Evolutionary conservation across 2,329 filamentous ascomycete species (phyloP), one percentile per base, ranked within the genome.

Genomic region (Periconia sp.): DNA sequence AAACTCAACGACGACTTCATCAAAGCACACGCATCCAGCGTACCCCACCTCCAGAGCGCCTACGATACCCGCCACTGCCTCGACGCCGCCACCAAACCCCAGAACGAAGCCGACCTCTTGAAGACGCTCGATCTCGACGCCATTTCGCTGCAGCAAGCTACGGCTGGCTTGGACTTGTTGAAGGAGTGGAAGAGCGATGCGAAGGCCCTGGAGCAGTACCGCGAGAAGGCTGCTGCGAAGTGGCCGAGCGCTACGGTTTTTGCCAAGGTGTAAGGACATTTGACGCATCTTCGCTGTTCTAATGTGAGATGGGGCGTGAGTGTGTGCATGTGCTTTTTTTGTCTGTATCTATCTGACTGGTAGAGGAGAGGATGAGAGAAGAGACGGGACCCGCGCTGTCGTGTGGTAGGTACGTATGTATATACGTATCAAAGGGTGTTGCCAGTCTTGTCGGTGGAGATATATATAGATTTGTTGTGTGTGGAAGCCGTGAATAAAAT

Each of bases 1-100:
- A 78, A 84, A 60, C 83, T 82, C 76, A 93, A 92, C 72, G 78
- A 86, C 40, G 81, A 84, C 19, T 93, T 86, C 72, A 73, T 86
- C 17, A 70, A 80, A 41, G 79, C 82, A 60, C 81, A 93, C 76
- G 83, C 84, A 60, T 72, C 80, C 52, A 89, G 85, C 69, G 77
- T 84, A 6, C 59, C 77, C 15, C 85, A 91, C 66, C 77, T 87
- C 3, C 82, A 90, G 51, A 82, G 87, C 2, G 86, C 80, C 35
- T 81, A 90, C 50, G 82, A 82, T 52, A 81, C 81, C 20, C 82
- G 83, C 56, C 81, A 81, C 54, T 62, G 85, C 1, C 75, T 92
- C 17, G 83, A 85, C 37, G 74, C 79, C 13, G 82, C 81, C 43
- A 81, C 84, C 33, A 79, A 82, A 65, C 64, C 76, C 2, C 77